phyloP scores from a whole-genome alignment of 1,139 yeast genomes.

The Diutina neorugosa region DNA sequence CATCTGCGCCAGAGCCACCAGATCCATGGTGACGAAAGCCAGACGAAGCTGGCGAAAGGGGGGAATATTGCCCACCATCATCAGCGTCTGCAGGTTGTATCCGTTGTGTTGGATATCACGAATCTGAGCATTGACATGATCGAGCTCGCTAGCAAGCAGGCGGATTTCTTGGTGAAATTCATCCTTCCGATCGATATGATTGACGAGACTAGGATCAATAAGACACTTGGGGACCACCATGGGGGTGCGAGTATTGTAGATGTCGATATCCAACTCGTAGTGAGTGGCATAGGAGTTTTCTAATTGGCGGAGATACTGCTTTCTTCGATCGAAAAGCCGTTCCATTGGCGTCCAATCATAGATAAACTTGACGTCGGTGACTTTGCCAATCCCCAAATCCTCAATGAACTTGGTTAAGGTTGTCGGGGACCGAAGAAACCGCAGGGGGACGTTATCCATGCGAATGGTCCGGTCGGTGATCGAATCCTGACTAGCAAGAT shows the following conservation, averaged over 20 bases:
- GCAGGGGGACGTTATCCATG: conserved; percentile 80
- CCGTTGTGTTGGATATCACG: conserved; percentile 3
- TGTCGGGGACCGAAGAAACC: conserved; percentile 18
- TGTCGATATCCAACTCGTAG: conserved; percentile 34
- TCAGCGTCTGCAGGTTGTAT: background rate
- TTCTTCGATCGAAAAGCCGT: conserved; percentile 26
- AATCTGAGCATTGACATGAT: background rate
- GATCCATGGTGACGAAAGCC: conserved; percentile 77
- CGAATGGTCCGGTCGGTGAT: conserved; percentile 88
- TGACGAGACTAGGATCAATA: background rate
- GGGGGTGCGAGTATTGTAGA: conserved; percentile 13
- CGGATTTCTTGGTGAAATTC: conserved; percentile 5
- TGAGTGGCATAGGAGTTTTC: conserved; percentile 35
- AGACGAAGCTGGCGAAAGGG: conserved; percentile 9
- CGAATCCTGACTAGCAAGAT: conserved; percentile 80
- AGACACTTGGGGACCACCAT: conserved; percentile 9
- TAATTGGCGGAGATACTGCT: conserved; percentile 18
- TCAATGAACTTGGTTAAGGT: conserved; percentile 30
- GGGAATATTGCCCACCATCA: conserved; percentile 3
- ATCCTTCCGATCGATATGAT: background rate
- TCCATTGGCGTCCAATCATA: conserved; percentile 44
- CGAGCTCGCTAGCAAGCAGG: conserved; percentile 10
- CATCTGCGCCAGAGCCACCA: conserved; percentile 82
- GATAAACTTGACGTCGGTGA: conserved; percentile 39
- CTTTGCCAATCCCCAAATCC: conserved; percentile 50